A percentile compares a stretch with the other conserved stretches of the same genome.
phyloP scores from a whole-genome alignment of 1,139 yeast genomes.

The Yarrowia galli region DNA sequence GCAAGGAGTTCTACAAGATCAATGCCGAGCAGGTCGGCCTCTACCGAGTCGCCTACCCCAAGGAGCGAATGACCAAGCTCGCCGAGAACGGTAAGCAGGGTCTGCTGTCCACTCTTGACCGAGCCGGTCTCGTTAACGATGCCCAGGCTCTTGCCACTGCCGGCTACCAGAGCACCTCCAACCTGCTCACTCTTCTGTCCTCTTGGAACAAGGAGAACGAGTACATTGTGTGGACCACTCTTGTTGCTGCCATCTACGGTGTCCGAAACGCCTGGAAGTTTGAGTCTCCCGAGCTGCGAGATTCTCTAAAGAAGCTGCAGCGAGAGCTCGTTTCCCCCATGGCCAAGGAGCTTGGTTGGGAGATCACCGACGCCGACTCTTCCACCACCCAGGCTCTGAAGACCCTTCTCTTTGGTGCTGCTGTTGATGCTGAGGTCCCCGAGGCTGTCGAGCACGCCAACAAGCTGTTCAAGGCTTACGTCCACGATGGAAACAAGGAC shows the following conservation, averaged over 20 bases:
- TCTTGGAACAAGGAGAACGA: conserved; percentile 67
- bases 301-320: conserved; percentile 66
- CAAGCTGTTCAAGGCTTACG: conserved; percentile 64
- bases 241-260: conserved; percentile 61
- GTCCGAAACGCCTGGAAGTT: conserved; percentile 73
- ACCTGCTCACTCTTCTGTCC: conserved; percentile 67
- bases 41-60: conserved; percentile 78
- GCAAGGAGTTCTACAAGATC: conserved; percentile 71
- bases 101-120: conserved; percentile 77
- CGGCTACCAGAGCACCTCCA: conserved; percentile 74
- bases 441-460: conserved; percentile 62
- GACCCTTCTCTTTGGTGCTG: conserved; percentile 71
- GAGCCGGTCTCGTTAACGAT: conserved; percentile 87
- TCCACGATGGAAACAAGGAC: conserved; percentile 63
- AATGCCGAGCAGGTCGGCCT: conserved; percentile 86
- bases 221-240: conserved; percentile 71
- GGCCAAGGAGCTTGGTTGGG: conserved; percentile 72
- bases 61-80: conserved; percentile 75
- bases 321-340: conserved; percentile 67
- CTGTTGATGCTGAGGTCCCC: conserved; percentile 66
- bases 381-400: conserved; percentile 80
- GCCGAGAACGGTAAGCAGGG: conserved; percentile 74
- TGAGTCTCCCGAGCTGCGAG: conserved; percentile 64
- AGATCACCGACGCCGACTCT: conserved; percentile 65
- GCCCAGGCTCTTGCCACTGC: conserved; percentile 74